Evolutionary conservation across 352 stramenopile species (phyloP), one percentile per base, ranked within the genome.

Genomic region (Poterioochromonas sp.): DNA sequence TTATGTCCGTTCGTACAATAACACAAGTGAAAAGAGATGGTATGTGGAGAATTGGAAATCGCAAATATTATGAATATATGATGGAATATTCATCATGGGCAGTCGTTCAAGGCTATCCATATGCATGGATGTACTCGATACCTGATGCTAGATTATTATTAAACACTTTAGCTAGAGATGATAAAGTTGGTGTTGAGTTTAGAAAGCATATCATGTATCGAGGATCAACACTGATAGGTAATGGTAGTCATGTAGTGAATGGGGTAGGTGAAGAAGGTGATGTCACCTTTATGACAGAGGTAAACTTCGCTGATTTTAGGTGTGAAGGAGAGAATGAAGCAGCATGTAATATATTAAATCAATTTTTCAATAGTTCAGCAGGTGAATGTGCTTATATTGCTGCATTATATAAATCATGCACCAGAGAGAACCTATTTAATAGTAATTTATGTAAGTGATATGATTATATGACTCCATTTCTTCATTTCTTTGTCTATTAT

Each of bases 151-250:
- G n/a, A 58, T 1, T n/a, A 54, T 51, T 74, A 40, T 54, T 74
- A 40, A 35, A 74, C 32, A 8, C 40, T 5, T 54, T 74, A 54
- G 15, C 39, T 32, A 29, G 40, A 37, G 32, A 74, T n/a, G 65
- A 74, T 54, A 26, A 29, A 11, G 26, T 34, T 51, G 65, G 65
- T 37, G 5, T 74, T n/a, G 39, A 32, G 15, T 54, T 74, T n/a
- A 34, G 65, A 37, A 18, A 34, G 22, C 37, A 74, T 74, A 74
- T 74, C 8, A 58, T 74, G 39, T 74, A 74, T 54, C 37, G 65
- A 2, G 40, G 39, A 8, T 37, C 65, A 15, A 74, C 65, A 39
- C 40, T 74, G 1, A 53, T 74, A 37, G 65, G 65, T 40, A 37
- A 74, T 54, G 65, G 65, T 54, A 39, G 20, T n/a, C 5, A 54